Percentiles rank a stretch among this genome's conserved stretches.
Evolutionary conservation across 257 asterid genomes (phyloP).

Genomic region (Lantana camara): DNA sequence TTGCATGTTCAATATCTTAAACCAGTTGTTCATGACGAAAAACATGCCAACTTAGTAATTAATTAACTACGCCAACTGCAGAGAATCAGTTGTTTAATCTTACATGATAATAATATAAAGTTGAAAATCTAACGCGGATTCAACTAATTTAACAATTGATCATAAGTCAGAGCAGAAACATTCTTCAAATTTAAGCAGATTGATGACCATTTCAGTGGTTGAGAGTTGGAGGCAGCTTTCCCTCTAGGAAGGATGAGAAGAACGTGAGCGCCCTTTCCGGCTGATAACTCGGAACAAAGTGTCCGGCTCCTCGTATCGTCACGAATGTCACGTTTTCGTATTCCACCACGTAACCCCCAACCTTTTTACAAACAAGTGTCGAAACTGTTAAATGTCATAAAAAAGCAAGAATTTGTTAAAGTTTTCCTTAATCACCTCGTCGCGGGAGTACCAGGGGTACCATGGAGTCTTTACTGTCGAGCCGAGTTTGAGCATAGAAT

Average conservation of each 20-base stretch:
- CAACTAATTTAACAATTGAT: too few relatives aligned
- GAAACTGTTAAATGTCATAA: not conserved
- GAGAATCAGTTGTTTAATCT: too few relatives aligned
- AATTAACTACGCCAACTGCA: too few relatives aligned
- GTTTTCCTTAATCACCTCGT: conserved; percentile 44
- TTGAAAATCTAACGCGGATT: too few relatives aligned
- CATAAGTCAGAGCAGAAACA: too few relatives aligned
- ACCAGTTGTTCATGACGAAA: too few relatives aligned
- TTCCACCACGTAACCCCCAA: conserved; percentile 56
- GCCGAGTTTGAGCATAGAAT: conserved; percentile 35
- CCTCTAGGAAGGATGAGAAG: conserved; percentile 45
- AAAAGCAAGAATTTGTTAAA: too few relatives aligned
- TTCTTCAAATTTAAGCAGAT: too few relatives aligned
- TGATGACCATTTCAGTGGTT: not conserved
- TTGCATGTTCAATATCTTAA: conserved; percentile 11
- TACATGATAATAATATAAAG: too few relatives aligned
- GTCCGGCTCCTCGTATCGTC: conserved; percentile 60
- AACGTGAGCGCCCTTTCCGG: conserved; percentile 43
- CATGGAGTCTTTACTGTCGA: conserved; percentile 37
- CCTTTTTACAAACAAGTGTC: conserved; percentile 29
- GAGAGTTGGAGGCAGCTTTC: conserved; percentile 42
- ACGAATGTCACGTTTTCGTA: conserved; percentile 49
- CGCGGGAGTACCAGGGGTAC: conserved; percentile 41
- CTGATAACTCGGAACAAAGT: conserved; percentile 57
- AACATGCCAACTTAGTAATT: too few relatives aligned